Evolutionary conservation across 805 yeast genomes (phyloP), one percentile per base, ranked within the genome.

Genomic region (Cyberlindnera xylosilytica): DNA sequence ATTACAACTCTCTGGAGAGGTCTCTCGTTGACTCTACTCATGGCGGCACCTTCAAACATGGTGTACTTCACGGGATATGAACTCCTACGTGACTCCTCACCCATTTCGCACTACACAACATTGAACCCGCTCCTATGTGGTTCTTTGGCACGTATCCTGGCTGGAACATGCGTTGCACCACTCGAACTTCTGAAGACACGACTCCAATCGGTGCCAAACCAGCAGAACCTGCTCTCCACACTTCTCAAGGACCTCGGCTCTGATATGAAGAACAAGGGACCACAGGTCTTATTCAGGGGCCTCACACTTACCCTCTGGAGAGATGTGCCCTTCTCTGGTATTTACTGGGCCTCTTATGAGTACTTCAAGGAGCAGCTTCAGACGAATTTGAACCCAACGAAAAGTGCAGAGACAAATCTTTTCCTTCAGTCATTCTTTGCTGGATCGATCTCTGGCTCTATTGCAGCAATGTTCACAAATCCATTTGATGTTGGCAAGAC

Each of bases 401-500:
- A n/a, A n/a, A 36, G 37, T 34, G 27, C 49, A 9, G 53, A 58
- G 27, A 38, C 71, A 62, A 67, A 67, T 42, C 68, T 81, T 4
- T 82, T 85, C 47, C 41, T 72, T 2, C 74, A 79, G 38, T 79
- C 88, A 24, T 90, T 91, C 56, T 46, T 85, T 3, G 77, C 93
- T 10, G 99, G 99, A 0, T 84, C 91, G 0, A 49, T 84, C 1
- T 80, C 95, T 4, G 99, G 99, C 1, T 63, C 84, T 0, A 65
- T 86, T 4, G 97, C 97, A 0, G 97, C 98, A 0, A 53, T 91
- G 2, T 67, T 76, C 32, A 93, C 99, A 2, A 89, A 95, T 44
- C 98, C 99, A 1, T 93, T 93, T 56, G 99, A 93, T 61, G 99
- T 93, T 9, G 98, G 97, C 4, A 93, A 93, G 57, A 93, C 99